A percentile compares a stretch with the other conserved stretches of the same genome.
These are phyloP conservation scores for Aspergillus asperescens DNA, from an alignment of 495 filamentous ascomycete genomes.

Conservation along the genomic window DNA sequence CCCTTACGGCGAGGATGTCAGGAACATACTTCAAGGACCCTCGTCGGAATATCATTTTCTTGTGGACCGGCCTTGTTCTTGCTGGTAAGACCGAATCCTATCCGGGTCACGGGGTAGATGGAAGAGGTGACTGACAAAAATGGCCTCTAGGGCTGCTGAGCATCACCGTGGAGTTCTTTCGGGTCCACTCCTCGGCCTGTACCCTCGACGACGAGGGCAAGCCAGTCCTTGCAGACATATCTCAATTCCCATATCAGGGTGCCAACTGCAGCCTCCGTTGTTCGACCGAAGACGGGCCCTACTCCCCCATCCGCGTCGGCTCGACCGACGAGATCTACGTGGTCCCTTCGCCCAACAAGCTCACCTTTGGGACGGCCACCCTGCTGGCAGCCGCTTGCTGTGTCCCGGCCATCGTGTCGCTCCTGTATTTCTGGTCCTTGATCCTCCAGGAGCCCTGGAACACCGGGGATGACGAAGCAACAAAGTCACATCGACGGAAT, in stretches of 20 bases:
- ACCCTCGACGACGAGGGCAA: background rate
- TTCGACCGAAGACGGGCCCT: background rate
- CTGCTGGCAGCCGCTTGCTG: background rate
- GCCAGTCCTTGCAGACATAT: background rate
- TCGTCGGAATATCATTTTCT: background rate
- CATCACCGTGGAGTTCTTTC: slow-evolving; percentile 1
- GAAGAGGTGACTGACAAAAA: background rate
- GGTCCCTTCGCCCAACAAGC: background rate
- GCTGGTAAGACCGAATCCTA: slow-evolving; percentile 1
- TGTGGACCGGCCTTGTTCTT: slow-evolving; percentile 1
- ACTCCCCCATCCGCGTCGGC: background rate
- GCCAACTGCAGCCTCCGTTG: background rate
- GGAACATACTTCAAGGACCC: slow-evolving; percentile 3
- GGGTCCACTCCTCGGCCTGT: background rate
- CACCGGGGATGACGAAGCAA: background rate
- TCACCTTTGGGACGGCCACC: background rate
- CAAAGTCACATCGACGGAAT: background rate
- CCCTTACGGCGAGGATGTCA: slow-evolving; percentile 1
- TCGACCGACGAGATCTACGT: slow-evolving; percentile 2
- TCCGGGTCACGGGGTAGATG: too few species aligned
- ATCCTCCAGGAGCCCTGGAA: slow-evolving; percentile 1
- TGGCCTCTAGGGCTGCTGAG: background rate
- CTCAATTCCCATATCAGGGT: background rate
- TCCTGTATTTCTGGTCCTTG: background rate
- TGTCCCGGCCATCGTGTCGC: background rate